phyloP scores from a whole-genome alignment of 2,329 filamentous ascomycete species.

The Thelonectria blattea region DNA sequence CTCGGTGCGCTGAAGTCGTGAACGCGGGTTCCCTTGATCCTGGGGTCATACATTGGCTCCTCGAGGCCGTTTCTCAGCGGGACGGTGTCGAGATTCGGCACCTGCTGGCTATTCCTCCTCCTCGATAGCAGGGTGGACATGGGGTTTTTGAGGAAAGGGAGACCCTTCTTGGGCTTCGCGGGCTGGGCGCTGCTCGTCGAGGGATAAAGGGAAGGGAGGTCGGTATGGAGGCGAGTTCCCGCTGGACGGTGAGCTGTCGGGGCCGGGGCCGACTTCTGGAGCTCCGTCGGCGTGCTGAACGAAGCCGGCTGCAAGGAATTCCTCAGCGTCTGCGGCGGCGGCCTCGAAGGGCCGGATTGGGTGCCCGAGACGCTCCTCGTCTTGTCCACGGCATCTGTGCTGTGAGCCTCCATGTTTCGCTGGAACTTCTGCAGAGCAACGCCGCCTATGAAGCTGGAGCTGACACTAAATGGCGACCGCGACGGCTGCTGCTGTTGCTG shows the following conservation, averaged over 20 bases:
- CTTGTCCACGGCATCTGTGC: slow-evolving; percentile 28
- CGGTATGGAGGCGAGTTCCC: slow-evolving; percentile 48
- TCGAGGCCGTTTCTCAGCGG: slow-evolving; percentile 48
- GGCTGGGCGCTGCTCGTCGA: slow-evolving; percentile 45
- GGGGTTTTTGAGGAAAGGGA: slow-evolving; percentile 65
- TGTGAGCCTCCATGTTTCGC: slow-evolving; percentile 43
- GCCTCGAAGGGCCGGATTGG: slow-evolving; percentile 40
- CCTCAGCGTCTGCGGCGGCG: slow-evolving; percentile 31
- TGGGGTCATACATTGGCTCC: slow-evolving; percentile 63
- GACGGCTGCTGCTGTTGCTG: slow-evolving; percentile 34
- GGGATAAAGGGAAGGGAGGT: slow-evolving; percentile 44
- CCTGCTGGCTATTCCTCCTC: slow-evolving; percentile 59
- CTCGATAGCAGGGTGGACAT: slow-evolving; percentile 65
- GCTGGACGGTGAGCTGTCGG: slow-evolving; percentile 50
- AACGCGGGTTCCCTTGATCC: slow-evolving; percentile 67
- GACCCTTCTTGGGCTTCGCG: slow-evolving; percentile 57
- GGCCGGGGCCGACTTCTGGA: slow-evolving; percentile 45
- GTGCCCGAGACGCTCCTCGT: slow-evolving; percentile 29
- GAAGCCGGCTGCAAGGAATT: slow-evolving; percentile 43
- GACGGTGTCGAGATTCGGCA: slow-evolving; percentile 50
- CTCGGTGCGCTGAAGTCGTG: slow-evolving; percentile 71
- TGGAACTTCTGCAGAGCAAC: slow-evolving; percentile 59
- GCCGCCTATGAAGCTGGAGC: slow-evolving; percentile 61
- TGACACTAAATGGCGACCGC: slow-evolving; percentile 45
- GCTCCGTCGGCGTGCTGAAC: slow-evolving; percentile 57